Evolutionary conservation across 2,329 filamentous ascomycete genomes (phyloP).

Genomic region (Chlorencoelia australis): DNA sequence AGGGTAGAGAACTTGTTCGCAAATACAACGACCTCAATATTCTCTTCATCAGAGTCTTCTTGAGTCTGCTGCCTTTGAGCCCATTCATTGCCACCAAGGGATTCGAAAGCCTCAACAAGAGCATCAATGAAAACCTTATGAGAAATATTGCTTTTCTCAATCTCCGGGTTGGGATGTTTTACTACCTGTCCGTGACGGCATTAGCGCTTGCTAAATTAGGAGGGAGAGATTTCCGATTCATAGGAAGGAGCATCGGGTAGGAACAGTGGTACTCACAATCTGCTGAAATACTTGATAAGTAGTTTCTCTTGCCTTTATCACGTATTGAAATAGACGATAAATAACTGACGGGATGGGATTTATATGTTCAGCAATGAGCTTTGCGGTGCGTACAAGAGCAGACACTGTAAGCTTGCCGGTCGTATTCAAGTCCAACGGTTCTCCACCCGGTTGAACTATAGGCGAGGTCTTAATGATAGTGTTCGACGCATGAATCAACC

Average conservation of each 20-base stretch:
- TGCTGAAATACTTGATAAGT: constrained; percentile 7
- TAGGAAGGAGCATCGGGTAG: no score
- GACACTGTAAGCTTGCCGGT: constrained; percentile 30
- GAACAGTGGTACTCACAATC: no score
- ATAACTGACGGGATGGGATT: constrained; percentile 22
- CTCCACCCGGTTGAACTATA: constrained; percentile 7
- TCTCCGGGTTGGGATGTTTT: constrained; percentile 10
- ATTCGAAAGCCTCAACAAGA: constrained; percentile 10
- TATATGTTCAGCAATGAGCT: constrained; percentile 31
- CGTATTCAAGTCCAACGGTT: constrained; percentile 25
- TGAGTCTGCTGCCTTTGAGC: no score
- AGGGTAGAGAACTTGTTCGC: background rate
- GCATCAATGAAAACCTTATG: constrained; percentile 13
- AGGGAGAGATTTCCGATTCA: no score
- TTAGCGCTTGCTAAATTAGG: no score
- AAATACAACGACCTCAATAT: background rate
- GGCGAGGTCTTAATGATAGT: constrained; percentile 24
- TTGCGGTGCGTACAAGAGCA: constrained; percentile 29
- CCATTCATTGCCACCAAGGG: constrained; percentile 11
- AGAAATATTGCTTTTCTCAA: constrained; percentile 10
- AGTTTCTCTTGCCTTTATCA: constrained; percentile 10
- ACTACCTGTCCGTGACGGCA: no score
- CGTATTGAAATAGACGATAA: constrained; percentile 9
- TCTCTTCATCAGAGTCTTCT: constrained; percentile 27
- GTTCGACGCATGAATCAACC: constrained; percentile 32